These are phyloP conservation scores for Clathrospora elynae DNA, from an alignment of 2,329 filamentous ascomycete genomes.

Conservation along the genomic window DNA sequence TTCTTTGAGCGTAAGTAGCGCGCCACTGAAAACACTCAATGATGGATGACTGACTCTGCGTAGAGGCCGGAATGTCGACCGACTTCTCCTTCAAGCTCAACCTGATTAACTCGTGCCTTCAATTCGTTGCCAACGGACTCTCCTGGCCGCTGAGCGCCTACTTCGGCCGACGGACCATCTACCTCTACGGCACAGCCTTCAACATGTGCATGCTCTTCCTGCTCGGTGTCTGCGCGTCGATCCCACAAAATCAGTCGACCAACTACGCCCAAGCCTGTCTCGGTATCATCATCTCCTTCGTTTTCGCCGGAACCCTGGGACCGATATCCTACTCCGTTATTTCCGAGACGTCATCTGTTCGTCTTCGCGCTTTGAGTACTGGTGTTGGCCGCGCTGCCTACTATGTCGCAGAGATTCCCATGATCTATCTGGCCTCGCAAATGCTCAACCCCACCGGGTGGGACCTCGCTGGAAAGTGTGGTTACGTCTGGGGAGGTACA, in stretches of 20 bases:
- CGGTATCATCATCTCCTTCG: constrained; percentile 67
- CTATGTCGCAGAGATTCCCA: constrained; percentile 68
- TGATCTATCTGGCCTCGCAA: constrained; percentile 64
- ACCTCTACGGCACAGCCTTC: constrained; percentile 62
- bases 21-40: constrained; percentile 25
- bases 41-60: constrained; percentile 15
- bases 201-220: constrained; percentile 60
- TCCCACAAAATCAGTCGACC: constrained; percentile 49
- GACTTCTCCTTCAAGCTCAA: constrained; percentile 65
- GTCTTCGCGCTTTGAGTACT: constrained; percentile 66
- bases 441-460: constrained; percentile 55
- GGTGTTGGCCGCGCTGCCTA: constrained; percentile 66
- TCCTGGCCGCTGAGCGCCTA: constrained; percentile 70
- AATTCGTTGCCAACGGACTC: constrained; percentile 65
- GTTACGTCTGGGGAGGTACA: constrained; percentile 47
- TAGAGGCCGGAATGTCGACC: constrained; percentile 63
- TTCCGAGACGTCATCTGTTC: constrained; percentile 67
- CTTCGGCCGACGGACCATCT: constrained; percentile 66
- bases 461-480: constrained; percentile 43
- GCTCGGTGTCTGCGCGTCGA: constrained; percentile 64
- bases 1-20: constrained; percentile 60
- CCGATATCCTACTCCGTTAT: constrained; percentile 71
- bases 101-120: constrained; percentile 67
- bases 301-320: constrained; percentile 66
- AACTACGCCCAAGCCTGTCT: constrained; percentile 64